Conservation (phyloP, 2,329 filamentous ascomycete species). For the Escovopsis sp. region DNA sequence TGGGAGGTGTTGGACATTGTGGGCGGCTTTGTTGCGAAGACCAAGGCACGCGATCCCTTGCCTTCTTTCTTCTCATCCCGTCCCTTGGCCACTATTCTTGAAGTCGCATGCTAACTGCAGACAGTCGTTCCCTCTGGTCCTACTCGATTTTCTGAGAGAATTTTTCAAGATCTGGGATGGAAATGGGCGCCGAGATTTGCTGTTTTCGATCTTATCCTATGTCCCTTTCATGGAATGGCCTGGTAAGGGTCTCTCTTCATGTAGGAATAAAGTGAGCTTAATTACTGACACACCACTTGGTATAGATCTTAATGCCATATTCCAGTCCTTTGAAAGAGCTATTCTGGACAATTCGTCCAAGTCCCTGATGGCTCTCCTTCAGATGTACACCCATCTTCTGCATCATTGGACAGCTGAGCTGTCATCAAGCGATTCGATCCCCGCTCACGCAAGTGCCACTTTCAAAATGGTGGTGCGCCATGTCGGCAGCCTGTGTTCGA, state of each 20-base stretch:
- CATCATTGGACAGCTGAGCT: constrained; percentile 40
- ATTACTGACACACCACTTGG: neutral
- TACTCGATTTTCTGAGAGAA: constrained; percentile 33
- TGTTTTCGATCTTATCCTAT: constrained; percentile 45
- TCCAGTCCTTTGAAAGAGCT: constrained; percentile 36
- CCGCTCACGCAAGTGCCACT: constrained; percentile 21
- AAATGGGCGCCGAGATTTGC: constrained; percentile 30
- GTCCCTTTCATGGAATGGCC: constrained; percentile 39
- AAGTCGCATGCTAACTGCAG: constrained; percentile 3
- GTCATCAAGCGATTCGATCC: constrained; percentile 23
- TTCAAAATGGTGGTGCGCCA: constrained; percentile 31
- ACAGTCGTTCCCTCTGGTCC: constrained; percentile 31
- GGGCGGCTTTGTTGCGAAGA: constrained; percentile 38
- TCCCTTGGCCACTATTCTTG: neutral
- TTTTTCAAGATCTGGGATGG: constrained; percentile 52
- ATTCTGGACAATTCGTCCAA: constrained; percentile 32
- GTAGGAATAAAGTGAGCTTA: no score
- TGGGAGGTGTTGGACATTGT: constrained; percentile 41
- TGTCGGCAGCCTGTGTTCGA: constrained; percentile 41
- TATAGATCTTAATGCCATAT: constrained; percentile 36
- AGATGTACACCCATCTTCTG: constrained; percentile 53
- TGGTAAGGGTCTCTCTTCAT: constrained; percentile 23
- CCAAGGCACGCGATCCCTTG: constrained; percentile 30
- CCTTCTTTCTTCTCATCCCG: neutral
- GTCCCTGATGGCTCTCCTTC: constrained; percentile 46